phyloP scores from a whole-genome alignment of 257 asterid species.

The Ophiorrhiza pumila region DNA sequence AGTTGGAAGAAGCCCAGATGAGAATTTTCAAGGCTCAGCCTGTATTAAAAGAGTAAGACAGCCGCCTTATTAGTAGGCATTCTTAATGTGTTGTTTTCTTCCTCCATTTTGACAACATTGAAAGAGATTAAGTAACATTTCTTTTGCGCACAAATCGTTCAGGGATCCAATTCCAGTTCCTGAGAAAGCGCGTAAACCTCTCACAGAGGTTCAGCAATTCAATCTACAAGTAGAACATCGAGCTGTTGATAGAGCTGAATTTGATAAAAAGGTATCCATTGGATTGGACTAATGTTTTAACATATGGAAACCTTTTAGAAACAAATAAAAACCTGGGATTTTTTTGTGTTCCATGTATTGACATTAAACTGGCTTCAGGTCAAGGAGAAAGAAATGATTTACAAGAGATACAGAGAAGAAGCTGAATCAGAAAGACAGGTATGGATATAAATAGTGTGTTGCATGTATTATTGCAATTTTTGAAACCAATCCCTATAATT shows the following conservation, averaged over 20 bases:
- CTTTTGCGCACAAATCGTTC: conserved; percentile 11
- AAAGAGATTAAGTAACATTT: not conserved
- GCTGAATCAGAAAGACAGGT: conserved; percentile 84
- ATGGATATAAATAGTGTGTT: not conserved
- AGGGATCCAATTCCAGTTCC: conserved; percentile 96
- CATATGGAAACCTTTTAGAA: not conserved
- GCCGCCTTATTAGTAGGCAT: not conserved
- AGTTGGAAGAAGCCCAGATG: conserved; percentile 79
- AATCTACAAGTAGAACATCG: conserved; percentile 66
- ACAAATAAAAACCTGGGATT: not conserved
- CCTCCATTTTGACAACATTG: not conserved
- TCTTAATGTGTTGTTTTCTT: not conserved
- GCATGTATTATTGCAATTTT: not conserved
- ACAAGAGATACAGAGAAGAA: conserved; percentile 87
- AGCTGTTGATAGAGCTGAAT: conserved; percentile 78
- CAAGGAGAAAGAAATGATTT: conserved; percentile 75
- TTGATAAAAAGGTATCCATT: conserved; percentile 68
- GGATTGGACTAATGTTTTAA: not conserved
- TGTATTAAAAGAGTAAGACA: conserved; percentile 73
- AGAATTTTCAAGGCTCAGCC: conserved; percentile 86
- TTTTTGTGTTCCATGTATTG: not conserved
- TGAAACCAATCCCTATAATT: not conserved
- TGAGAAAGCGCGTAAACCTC: conserved; percentile 63
- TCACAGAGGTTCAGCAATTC: conserved; percentile 84
- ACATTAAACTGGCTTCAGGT: conserved; percentile 40